phyloP scores from a whole-genome alignment of 23 red algal species.

The Gracilaria caudata region DNA sequence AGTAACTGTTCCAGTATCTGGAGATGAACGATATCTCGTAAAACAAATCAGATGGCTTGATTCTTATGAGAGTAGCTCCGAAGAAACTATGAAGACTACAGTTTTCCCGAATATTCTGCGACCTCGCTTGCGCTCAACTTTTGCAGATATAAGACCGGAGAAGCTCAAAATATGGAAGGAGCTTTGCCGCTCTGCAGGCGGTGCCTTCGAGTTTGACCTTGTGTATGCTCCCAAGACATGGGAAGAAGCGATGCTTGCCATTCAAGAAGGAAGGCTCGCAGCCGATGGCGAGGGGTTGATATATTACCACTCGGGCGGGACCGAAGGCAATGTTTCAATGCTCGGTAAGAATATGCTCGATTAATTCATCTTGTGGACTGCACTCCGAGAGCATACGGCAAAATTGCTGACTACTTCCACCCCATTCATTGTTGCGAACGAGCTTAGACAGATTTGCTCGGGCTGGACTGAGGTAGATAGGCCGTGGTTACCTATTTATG shows the following conservation, averaged over 20 bases:
- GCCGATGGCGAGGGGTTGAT: constrained; percentile 53
- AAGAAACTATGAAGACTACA: constrained; percentile 11
- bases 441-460: constrained; percentile 24
- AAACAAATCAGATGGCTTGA: constrained; percentile 74
- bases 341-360: constrained; percentile 36
- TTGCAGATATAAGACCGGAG: constrained; percentile 59
- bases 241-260: constrained; percentile 72
- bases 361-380: neutral
- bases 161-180: constrained; percentile 67
- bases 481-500: neutral
- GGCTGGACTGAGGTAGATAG: neutral
- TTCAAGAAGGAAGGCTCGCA: constrained; percentile 53
- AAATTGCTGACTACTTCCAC: neutral
- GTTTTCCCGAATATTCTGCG: constrained; percentile 52
- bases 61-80: neutral
- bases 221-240: constrained; percentile 70
- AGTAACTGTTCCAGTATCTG: constrained; percentile 72
- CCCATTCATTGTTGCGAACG: neutral
- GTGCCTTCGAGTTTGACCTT: constrained; percentile 59
- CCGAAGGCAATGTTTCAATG: constrained; percentile 68
- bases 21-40: constrained; percentile 61
- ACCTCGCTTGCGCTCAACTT: constrained; percentile 49
- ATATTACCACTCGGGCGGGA: constrained; percentile 60
- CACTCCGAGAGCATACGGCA: neutral
- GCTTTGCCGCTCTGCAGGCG: constrained; percentile 35